A percentile compares a stretch with the other conserved stretches of the same genome.
Conservation (phyloP, 1,284 basidiomycete genomes). For the Trichosporon coremiiforme region DNA sequence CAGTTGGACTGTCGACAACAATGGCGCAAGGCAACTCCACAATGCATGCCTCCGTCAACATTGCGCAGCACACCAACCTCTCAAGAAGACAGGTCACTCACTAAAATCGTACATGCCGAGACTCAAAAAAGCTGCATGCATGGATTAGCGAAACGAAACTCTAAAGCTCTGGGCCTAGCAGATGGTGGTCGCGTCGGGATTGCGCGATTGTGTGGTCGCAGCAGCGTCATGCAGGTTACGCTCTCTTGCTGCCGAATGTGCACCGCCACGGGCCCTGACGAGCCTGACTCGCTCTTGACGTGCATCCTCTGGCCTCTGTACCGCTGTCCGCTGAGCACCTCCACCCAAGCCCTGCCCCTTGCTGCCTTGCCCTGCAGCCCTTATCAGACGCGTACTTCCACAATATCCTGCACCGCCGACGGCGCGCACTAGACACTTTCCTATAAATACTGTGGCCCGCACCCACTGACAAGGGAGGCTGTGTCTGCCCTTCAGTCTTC, state of each 20-base stretch:
- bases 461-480: not conserved
- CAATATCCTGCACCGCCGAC: not conserved
- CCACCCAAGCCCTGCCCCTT: not conserved
- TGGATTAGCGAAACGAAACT: not conserved
- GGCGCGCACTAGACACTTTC: not conserved
- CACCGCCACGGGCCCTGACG: constrained; percentile 10
- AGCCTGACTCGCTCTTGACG: not conserved
- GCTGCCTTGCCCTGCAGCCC: not conserved
- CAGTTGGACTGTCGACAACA: not conserved
- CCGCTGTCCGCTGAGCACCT: not conserved
- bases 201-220: constrained; percentile 3
- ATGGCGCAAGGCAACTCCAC: no score
- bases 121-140: not conserved
- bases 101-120: not conserved
- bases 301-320: no score
- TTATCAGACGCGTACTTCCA: not conserved
- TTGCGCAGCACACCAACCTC: no score
- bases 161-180: not conserved
- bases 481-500: not conserved
- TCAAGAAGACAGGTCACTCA: no score
- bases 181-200: not conserved
- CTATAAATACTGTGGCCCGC: no score
- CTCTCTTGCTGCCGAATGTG: not conserved
- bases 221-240: not conserved
- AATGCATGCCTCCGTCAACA: not conserved